Percentiles rank a stretch among this genome's conserved stretches.
phyloP scores from a whole-genome alignment of 768 basidiomycete genomes.

The Clitopilus hobsonii region DNA sequence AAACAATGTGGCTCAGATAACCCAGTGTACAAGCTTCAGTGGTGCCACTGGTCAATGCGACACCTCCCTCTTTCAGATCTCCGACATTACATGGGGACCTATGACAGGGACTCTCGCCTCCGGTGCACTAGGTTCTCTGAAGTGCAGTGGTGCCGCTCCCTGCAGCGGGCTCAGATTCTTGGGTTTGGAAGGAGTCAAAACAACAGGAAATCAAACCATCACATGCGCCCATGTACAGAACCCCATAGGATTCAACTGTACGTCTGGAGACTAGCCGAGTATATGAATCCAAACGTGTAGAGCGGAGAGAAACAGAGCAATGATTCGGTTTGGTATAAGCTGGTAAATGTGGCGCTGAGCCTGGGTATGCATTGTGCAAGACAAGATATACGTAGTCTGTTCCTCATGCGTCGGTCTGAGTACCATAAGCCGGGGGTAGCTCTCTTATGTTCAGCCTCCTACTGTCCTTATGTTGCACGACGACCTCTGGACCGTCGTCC shows the following conservation, averaged over 20 bases:
- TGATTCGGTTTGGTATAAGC: background rate
- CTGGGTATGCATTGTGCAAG: too few relatives aligned
- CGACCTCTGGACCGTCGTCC: slow-evolving; percentile 15
- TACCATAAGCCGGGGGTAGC: slow-evolving; percentile 29
- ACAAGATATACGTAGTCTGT: too few relatives aligned
- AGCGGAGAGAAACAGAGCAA: too few relatives aligned
- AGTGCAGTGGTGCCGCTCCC: slow-evolving; percentile 28
- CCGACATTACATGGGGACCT: slow-evolving; percentile 25
- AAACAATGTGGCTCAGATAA: slow-evolving; percentile 15
- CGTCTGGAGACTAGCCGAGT: slow-evolving; percentile 2
- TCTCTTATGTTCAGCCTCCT: slow-evolving; percentile 24
- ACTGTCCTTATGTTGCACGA: slow-evolving; percentile 32
- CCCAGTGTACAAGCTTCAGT: slow-evolving; percentile 26
- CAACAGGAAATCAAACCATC: slow-evolving; percentile 11
- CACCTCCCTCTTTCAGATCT: slow-evolving; percentile 28
- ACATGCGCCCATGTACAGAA: slow-evolving; percentile 16
- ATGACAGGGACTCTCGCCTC: slow-evolving; percentile 19
- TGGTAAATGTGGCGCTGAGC: too few relatives aligned
- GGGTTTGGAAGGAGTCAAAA: slow-evolving; percentile 14
- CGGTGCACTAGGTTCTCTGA: slow-evolving; percentile 18
- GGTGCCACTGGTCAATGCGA: slow-evolving; percentile 28
- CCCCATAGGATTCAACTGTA: slow-evolving; percentile 21
- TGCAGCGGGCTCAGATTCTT: slow-evolving; percentile 18
- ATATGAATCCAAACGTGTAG: too few relatives aligned
- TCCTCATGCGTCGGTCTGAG: background rate